Conservation (phyloP, 768 basidiomycete species). For the Trametes maxima region DNA sequence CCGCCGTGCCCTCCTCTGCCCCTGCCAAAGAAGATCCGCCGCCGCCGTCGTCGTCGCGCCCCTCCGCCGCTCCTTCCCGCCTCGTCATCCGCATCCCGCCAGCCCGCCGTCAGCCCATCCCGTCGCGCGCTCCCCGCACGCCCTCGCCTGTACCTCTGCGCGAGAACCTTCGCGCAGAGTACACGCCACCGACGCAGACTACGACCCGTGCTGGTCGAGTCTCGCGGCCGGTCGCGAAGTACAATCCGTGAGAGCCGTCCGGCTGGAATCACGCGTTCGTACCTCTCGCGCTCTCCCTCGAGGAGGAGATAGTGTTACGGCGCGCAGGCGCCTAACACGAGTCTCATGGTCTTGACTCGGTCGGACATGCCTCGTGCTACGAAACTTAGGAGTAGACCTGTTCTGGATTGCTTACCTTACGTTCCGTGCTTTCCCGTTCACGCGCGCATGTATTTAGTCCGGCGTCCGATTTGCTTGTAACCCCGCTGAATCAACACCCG, state of each 20-base stretch:
- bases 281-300: conserved; percentile 10
- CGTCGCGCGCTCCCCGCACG: background rate
- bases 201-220: conserved; percentile 14
- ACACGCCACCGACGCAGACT: conserved; percentile 12
- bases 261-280: conserved; percentile 11
- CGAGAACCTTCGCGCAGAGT: conserved; percentile 3
- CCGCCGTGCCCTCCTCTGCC: conserved; percentile 2
- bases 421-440: background rate
- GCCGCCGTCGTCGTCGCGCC: background rate
- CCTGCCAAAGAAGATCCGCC: conserved; percentile 7
- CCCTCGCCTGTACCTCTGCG: conserved; percentile 4
- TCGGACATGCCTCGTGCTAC: background rate
- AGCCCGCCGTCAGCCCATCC: background rate
- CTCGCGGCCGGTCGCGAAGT: conserved; percentile 10
- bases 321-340: background rate
- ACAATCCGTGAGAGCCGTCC: conserved; percentile 11
- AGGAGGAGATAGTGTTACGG: conserved; percentile 1
- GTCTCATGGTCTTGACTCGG: background rate
- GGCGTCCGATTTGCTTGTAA: background rate
- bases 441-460: background rate
- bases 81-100: conserved; percentile 6
- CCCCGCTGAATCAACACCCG: too few species aligned
- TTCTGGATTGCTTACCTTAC: background rate
- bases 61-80: background rate
- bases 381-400: background rate